Conservation (phyloP, 2,329 filamentous ascomycete genomes). For the Penicillium sp. region DNA sequence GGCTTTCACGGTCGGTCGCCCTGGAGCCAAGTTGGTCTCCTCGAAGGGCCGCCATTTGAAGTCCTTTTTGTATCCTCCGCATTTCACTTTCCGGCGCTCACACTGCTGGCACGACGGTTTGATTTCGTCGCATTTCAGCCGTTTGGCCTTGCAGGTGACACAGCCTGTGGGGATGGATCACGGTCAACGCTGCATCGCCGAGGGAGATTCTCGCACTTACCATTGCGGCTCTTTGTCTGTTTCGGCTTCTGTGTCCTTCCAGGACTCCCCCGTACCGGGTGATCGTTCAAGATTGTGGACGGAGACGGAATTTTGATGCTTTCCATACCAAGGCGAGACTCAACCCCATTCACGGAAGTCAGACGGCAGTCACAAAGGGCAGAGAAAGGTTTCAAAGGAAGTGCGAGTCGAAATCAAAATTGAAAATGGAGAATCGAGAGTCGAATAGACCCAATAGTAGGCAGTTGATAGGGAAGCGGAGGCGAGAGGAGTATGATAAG, state of each 20-base stretch:
- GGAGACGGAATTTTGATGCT: conserved; percentile 63
- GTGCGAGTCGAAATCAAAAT: not conserved
- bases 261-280: conserved; percentile 29
- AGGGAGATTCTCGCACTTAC: conserved; percentile 46
- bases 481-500: conserved; percentile 16
- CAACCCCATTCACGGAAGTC: conserved; percentile 4
- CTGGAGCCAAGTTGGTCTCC: conserved; percentile 57
- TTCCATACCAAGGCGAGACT: conserved; percentile 50
- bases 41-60: conserved; percentile 75
- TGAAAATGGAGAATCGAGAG: not conserved
- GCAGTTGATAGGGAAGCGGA: conserved; percentile 9
- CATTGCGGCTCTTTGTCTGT: conserved; percentile 75
- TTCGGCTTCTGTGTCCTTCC: conserved; percentile 59
- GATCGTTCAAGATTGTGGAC: conserved; percentile 51
- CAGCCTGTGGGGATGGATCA: conserved; percentile 56
- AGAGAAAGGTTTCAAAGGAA: not conserved
- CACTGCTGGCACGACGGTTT: conserved; percentile 70
- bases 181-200: no score
- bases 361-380: not conserved
- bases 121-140: conserved; percentile 73
- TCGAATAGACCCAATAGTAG: conserved; percentile 19
- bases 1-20: conserved; percentile 32
- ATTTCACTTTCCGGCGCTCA: conserved; percentile 63
- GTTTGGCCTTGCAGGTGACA: conserved; percentile 72
- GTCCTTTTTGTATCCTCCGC: conserved; percentile 73